Base-by-base conservation (phyloP, 805 yeast genomes). In the Cyberlindnera veronae region DNA sequence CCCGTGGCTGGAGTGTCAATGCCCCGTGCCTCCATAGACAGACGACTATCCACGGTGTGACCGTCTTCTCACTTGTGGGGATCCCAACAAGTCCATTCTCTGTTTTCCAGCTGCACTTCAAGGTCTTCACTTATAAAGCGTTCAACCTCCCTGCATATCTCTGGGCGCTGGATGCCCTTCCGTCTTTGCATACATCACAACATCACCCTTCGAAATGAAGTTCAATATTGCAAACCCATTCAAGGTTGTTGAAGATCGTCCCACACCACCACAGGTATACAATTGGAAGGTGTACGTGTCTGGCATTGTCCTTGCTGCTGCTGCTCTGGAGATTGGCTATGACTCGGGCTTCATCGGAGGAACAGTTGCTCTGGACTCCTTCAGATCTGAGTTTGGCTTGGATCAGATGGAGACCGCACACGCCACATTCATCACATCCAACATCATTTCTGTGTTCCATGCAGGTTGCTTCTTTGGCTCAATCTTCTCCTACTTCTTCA, bases 311-410 rank as follows among this genome's bases (percentile, higher is more conserved):
- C 74, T 76, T 3, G 68, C 74, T 1, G 56, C 68, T 28, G 77
- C 76, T 6, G 74, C 78, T 13, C 57, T 70, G 14, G 67, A 71
- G 35, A 71, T 73, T 44, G 79, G 79, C 14, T 74, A 72, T 50
- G 79, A 74, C 49, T 68, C 76, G 20, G 77, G 77, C 7, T 74
- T 72, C 51, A 71, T 74, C 37, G 79, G 79, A 6, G 72, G 74
- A 6, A 66, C 74, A 5, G 64, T 71, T 13, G 60, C 72, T 1
- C 56, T 74, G 27, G 60, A 55, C 6, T 66, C 74, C 1, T 75
- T 75, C 52, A 51, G 58, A 36, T 39, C 44, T 4, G 75, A 70
- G 49, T 74, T 74, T 50, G 71, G 68, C 9, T 50, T 72, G 28
- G 66, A 58, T 36, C 33, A 52, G 31, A 34, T 41, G 45, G 12